Evolutionary conservation across 2,329 filamentous ascomycete genomes (phyloP).

Genomic region (Madurella mycetomatis): DNA sequence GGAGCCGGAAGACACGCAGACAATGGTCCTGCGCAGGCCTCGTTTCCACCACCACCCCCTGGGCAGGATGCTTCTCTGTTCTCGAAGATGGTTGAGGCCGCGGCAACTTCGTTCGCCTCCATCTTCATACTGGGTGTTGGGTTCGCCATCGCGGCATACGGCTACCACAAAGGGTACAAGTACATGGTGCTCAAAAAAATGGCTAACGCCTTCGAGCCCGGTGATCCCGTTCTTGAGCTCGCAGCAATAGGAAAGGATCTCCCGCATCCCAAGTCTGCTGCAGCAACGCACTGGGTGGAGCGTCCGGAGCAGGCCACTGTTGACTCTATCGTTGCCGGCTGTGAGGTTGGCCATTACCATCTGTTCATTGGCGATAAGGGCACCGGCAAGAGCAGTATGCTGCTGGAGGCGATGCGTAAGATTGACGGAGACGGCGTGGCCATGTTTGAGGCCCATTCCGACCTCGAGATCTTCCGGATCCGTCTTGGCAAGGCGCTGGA

Average conservation of each 20-base stretch:
- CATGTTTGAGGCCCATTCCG: slow-evolving; percentile 95
- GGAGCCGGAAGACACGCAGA: background rate
- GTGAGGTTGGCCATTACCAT: slow-evolving; percentile 76
- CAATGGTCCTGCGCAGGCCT: background rate
- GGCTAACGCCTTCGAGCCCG: slow-evolving; percentile 82
- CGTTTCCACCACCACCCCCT: slow-evolving; percentile 15
- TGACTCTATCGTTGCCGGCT: slow-evolving; percentile 75
- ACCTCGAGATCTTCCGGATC: slow-evolving; percentile 91
- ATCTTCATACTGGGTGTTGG: slow-evolving; percentile 65
- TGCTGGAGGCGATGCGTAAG: slow-evolving; percentile 91
- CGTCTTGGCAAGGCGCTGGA: slow-evolving; percentile 89
- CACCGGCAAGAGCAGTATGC: slow-evolving; percentile 93
- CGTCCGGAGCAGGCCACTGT: slow-evolving; percentile 78
- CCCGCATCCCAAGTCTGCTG: slow-evolving; percentile 35
- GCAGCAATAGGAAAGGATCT: slow-evolving; percentile 61
- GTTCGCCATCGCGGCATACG: slow-evolving; percentile 64
- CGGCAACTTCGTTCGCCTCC: slow-evolving; percentile 70
- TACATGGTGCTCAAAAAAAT: slow-evolving; percentile 88
- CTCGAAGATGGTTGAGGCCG: slow-evolving; percentile 67
- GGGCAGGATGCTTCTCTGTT: slow-evolving; percentile 34
- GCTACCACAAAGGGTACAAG: slow-evolving; percentile 84
- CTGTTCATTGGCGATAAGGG: slow-evolving; percentile 93
- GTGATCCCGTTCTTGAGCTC: slow-evolving; percentile 82
- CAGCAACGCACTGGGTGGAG: slow-evolving; percentile 70
- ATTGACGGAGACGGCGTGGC: slow-evolving; percentile 82